Evolutionary conservation across 495 filamentous ascomycete species (phyloP).

Genomic region (Neurospora hispaniola): DNA sequence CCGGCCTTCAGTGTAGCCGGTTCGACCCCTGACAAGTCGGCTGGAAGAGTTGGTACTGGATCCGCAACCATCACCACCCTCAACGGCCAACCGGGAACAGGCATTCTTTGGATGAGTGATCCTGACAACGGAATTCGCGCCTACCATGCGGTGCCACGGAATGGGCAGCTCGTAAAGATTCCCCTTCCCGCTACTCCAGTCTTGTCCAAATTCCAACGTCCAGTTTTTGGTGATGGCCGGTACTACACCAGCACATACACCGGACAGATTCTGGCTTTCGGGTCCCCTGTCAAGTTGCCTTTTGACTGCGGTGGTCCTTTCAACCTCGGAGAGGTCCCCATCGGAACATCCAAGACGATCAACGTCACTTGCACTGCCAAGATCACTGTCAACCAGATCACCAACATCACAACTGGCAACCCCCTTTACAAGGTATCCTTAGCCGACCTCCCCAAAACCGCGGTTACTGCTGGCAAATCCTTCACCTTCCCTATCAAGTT

Average conservation of each 20-base stretch:
- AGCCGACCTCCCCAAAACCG: constrained; percentile 23
- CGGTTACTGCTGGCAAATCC: constrained; percentile 16
- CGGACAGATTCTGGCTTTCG: constrained; percentile 29
- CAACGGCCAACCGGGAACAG: constrained; percentile 30
- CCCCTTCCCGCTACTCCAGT: constrained; percentile 17
- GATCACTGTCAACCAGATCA: constrained; percentile 23
- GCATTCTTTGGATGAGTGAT: constrained; percentile 32
- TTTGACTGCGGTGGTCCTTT: constrained; percentile 26
- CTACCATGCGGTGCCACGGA: constrained; percentile 21
- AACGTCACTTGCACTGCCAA: constrained; percentile 26
- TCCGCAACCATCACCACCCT: constrained; percentile 29
- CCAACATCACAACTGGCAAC: constrained; percentile 19
- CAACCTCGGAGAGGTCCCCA: constrained; percentile 30
- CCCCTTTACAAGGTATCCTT: constrained; percentile 20
- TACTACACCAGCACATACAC: constrained; percentile 27
- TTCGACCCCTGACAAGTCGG: constrained; percentile 21
- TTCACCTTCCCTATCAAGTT: constrained; percentile 30
- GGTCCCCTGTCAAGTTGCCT: constrained; percentile 25
- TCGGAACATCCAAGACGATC: constrained; percentile 16
- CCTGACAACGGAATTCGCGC: constrained; percentile 28
- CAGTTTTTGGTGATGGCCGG: constrained; percentile 30
- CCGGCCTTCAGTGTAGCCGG: constrained; percentile 16
- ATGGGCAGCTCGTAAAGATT: constrained; percentile 6
- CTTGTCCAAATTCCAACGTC: constrained; percentile 25
- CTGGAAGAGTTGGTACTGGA: constrained; percentile 26